Base-by-base conservation (phyloP, 306 rosid genomes). In the Begonia loranthoides region DNA sequence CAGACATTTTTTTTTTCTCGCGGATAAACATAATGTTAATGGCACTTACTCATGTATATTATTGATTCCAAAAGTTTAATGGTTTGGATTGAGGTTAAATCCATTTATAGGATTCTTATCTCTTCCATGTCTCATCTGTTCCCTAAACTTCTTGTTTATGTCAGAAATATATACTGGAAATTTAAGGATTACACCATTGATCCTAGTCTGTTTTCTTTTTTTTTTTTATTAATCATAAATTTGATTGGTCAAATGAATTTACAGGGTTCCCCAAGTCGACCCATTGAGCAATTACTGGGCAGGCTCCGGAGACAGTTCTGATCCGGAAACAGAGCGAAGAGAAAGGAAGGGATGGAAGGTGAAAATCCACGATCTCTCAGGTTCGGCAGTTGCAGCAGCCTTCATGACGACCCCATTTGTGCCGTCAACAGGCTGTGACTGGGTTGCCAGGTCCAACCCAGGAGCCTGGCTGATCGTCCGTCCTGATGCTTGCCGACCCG, bases 321-420 rank as follows among this genome's bases (percentile, higher is more conserved):
- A 84, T 45, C 58, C 62, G 7, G 88, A 81, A 58, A 48, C 54
- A 0, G 83, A 66, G 70, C 75, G 93, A 60, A 60, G 96, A 56
- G 96, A 87, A 72, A 67, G 96, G 60, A 87, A 81, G 65, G 96
- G 94, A 52, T 87, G 96, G 96, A 87, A 87, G 93, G 86, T 87
- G 96, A 83, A 78, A 68, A 87, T 87, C 62, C 96, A 87, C 64
- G 96, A 87, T 68, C 94, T 87, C 50, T 87, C 93, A 72, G 96
- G 96, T 74, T 87, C 96, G 9, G 96, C 94, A 66, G 94, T 83
- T 62, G 96, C 96, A 55, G 94, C 94, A 58, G 93, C 96, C 83
- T 84, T 87, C 34, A 87, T 87, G 77, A 87, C 94, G 55, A 87
- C 96, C 73, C 96, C 96, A 44, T 87, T 87, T 75, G 96, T 87